Evolutionary conservation across 179 eudicot genomes (phyloP).

Genomic region (Beta corolliflora): DNA sequence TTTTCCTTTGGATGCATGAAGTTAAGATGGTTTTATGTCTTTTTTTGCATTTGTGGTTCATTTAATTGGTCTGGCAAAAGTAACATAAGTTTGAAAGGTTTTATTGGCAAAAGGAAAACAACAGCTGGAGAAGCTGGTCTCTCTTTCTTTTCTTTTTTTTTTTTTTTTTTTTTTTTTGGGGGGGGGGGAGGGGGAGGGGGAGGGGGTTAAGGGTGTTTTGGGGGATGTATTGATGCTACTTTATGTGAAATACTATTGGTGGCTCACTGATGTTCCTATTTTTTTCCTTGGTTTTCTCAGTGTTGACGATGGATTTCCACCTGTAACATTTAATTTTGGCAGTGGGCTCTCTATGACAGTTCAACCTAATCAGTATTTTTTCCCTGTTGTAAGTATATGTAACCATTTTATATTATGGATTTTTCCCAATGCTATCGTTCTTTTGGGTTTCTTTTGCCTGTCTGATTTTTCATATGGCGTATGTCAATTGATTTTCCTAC

Average conservation of each 20-base stretch:
- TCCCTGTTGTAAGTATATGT: constrained; percentile 42
- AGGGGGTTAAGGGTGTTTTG: neutral
- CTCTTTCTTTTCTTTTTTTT: neutral
- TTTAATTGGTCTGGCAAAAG: no score
- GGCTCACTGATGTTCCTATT: no score
- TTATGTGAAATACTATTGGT: no score
- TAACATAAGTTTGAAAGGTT: no score
- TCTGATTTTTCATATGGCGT: neutral
- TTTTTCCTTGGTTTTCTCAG: constrained; percentile 19
- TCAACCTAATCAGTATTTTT: constrained; percentile 40
- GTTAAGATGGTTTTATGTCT: neutral
- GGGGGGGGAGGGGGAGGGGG: neutral
- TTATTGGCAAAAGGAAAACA: neutral
- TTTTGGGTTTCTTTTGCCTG: neutral
- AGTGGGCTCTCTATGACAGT: constrained; percentile 38
- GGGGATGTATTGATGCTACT: no score
- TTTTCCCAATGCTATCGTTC: neutral
- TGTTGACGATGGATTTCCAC: constrained; percentile 50
- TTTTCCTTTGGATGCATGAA: no score
- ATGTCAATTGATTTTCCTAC: neutral
- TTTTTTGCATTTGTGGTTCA: no score
- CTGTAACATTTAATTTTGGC: constrained; percentile 40
- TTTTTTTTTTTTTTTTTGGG: no score
- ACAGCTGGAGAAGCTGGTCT: neutral
- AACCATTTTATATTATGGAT: constrained; percentile 8